Base-by-base conservation (phyloP, 148 eudicot species). In the Suaeda aralocaspica region DNA sequence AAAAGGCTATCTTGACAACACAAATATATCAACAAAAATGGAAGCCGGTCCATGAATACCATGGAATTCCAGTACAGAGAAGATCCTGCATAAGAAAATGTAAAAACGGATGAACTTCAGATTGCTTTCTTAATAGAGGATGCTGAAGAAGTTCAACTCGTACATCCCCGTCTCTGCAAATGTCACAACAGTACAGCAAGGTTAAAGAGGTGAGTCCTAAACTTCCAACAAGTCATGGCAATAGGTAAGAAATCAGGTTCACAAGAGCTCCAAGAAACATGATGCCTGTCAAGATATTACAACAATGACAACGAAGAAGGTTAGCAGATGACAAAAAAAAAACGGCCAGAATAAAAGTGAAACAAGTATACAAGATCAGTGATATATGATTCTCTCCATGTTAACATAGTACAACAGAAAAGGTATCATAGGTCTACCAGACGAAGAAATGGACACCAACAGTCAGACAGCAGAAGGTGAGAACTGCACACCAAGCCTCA, bases 151-250 rank as follows among this genome's bases (percentile, higher is more conserved):
- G 76, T 78, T 79, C 70, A 56, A 70, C 71, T 71, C 59, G 64
- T 24, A 46, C 28, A 42, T 71, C 81, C 74, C 69, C 68, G 77
- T 84, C 85, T 83, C 96, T 92, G 98, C 98, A 92, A 85, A 85
- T 82, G 81, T 81, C 81, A 85, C 68, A 90, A 92, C 88, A 92
- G 85, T 73, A 89, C 89, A 84, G 87, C 89, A 89, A 89, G 91
- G 87, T 89, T 86, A 92, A 79, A 87, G 87, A 80, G 78, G 97
- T 92, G 91, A 92, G 93, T 84, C 92, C 80, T 83, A 92, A 87
- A 92, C 96, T 85, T 87, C 96, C 90, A 89, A 89, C 86, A 86
- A 82, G 83, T 78, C 86, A 85, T 81, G 83, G 87, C 84, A 81
- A 80, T 82, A 90, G 81, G 83, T 84, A 83, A 87, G 81, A 75